A percentile compares a stretch with the other conserved stretches of the same genome.
Conservation (phyloP, 768 basidiomycete species). For the Rhodotorula diobovata region DNA sequence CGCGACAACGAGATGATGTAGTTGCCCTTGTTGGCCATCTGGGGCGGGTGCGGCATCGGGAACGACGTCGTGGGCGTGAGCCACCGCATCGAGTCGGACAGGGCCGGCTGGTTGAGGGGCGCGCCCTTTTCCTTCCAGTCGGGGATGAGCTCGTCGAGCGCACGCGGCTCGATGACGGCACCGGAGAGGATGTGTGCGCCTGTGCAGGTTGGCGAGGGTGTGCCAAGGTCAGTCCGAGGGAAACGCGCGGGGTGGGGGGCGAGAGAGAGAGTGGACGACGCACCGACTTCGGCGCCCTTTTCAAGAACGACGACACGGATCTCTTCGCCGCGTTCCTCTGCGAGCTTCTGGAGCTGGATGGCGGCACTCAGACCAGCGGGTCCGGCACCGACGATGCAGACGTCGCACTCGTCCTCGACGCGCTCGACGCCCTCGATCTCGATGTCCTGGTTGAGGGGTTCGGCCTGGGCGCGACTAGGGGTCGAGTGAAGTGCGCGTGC, state of each 20-base stretch:
- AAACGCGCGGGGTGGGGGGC: too few relatives aligned
- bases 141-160: slow-evolving; percentile 83
- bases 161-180: slow-evolving; percentile 87
- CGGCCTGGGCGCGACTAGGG: background rate
- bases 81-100: slow-evolving; percentile 75
- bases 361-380: slow-evolving; percentile 95
- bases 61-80: slow-evolving; percentile 65
- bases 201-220: slow-evolving; percentile 43
- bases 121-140: slow-evolving; percentile 70
- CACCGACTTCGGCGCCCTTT: slow-evolving; percentile 88
- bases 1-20: slow-evolving; percentile 84
- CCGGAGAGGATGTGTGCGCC: slow-evolving; percentile 94
- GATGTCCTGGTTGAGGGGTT: slow-evolving; percentile 26
- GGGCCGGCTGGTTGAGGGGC: slow-evolving; percentile 75
- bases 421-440: slow-evolving; percentile 60
- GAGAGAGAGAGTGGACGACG: slow-evolving; percentile 44
- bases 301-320: slow-evolving; percentile 89
- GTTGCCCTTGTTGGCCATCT: slow-evolving; percentile 93
- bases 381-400: slow-evolving; percentile 93
- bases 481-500: slow-evolving; percentile 1
- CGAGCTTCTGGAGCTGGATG: slow-evolving; percentile 89
- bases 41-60: slow-evolving; percentile 90
- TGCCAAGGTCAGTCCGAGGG: background rate
- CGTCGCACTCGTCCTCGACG: slow-evolving; percentile 85
- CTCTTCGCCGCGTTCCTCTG: slow-evolving; percentile 67